Evolutionary conservation across 2,329 filamentous ascomycete genomes (phyloP).

Genomic region (Cryphonectria nitschkei): DNA sequence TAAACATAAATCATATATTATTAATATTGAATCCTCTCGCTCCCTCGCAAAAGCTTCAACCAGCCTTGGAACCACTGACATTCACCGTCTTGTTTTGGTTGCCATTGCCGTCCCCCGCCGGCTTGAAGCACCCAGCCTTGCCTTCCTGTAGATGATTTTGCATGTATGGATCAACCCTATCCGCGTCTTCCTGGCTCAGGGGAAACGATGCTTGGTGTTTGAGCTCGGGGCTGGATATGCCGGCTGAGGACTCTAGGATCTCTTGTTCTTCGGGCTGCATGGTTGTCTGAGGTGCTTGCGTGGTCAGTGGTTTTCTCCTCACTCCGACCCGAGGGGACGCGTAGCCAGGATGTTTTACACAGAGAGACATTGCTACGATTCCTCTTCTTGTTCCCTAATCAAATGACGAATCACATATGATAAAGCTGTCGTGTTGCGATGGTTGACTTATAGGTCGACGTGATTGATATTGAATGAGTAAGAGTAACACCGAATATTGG

Average conservation of each 20-base stretch:
- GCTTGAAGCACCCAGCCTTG: no score
- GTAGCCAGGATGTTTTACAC: not conserved
- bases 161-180: not conserved
- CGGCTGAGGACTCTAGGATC: conserved; percentile 1
- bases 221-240: conserved; percentile 10
- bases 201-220: not conserved
- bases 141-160: not conserved
- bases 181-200: not conserved
- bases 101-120: not conserved
- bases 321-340: no score
- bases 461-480: not conserved
- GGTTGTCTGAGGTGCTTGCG: not conserved
- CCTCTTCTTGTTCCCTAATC: not conserved
- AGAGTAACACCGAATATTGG: not conserved
- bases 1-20: not conserved
- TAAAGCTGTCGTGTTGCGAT: not conserved
- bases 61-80: not conserved
- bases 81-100: not conserved
- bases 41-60: not conserved
- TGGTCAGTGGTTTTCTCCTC: not conserved
- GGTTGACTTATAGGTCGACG: not conserved
- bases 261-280: conserved; percentile 13
- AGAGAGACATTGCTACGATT: not conserved
- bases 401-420: not conserved
- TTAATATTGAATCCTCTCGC: not conserved